Evolutionary conservation across 1,284 basidiomycete species (phyloP).

Genomic region (Ceratobasidium sp.): DNA sequence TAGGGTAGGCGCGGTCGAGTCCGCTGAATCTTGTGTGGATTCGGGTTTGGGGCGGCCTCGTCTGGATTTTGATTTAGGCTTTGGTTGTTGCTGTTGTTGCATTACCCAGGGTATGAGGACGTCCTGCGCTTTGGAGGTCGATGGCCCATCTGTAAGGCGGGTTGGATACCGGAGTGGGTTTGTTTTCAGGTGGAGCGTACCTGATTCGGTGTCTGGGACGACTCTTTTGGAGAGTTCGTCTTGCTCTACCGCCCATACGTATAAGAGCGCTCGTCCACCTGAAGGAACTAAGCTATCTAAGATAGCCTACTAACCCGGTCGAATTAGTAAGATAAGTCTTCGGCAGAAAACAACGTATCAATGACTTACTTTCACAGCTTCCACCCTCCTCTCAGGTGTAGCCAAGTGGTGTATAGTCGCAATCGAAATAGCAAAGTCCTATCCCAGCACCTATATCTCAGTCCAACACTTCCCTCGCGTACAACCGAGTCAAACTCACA

Average conservation of each 20-base stretch:
- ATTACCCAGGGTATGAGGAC: constrained; percentile 82
- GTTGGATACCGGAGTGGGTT: not conserved
- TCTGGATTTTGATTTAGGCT: constrained; percentile 58
- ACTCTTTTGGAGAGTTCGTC: constrained; percentile 82
- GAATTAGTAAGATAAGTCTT: not conserved
- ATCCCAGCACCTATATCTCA: constrained; percentile 48
- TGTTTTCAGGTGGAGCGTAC: not conserved
- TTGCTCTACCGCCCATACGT: constrained; percentile 99
- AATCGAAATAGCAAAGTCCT: constrained; percentile 97
- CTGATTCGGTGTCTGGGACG: constrained; percentile 61
- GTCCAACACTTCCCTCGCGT: constrained; percentile 41
- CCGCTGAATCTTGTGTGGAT: not conserved
- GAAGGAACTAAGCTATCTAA: constrained; percentile 72
- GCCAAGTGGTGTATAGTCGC: constrained; percentile 96
- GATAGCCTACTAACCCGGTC: constrained; percentile 65
- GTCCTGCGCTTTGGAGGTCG: constrained; percentile 62
- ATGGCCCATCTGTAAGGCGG: constrained; percentile 51
- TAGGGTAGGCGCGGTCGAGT: constrained; percentile 38
- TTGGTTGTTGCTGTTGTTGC: constrained; percentile 50
- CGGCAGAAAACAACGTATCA: constrained; percentile 47
- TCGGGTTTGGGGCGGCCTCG: constrained; percentile 1
- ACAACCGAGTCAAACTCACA: constrained; percentile 65
- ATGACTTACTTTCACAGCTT: constrained; percentile 76
- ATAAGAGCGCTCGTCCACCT: constrained; percentile 87
- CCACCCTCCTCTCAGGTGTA: constrained; percentile 75